Percentiles rank a stretch among this genome's conserved stretches.
Conservation (phyloP, 2,329 filamentous ascomycete genomes). For the Chaetomiaceae sp. region DNA sequence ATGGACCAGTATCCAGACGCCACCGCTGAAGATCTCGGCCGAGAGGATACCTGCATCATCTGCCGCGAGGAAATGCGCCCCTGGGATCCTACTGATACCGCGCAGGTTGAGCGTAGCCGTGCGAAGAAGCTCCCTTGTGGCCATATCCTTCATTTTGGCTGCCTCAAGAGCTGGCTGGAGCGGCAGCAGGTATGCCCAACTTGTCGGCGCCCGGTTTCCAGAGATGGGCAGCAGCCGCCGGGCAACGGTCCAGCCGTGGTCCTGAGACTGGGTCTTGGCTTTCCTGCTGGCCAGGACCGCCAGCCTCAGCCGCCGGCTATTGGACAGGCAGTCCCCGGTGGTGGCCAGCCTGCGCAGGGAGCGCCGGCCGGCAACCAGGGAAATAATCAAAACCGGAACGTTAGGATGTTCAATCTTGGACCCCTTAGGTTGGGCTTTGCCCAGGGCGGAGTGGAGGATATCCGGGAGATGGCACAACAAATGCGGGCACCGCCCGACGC, state of each 20-base stretch:
- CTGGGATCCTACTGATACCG: slow-evolving; percentile 61
- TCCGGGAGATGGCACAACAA: slow-evolving; percentile 63
- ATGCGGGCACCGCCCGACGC: slow-evolving; percentile 46
- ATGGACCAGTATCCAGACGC: slow-evolving; percentile 96
- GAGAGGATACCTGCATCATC: slow-evolving; percentile 95
- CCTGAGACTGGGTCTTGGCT: slow-evolving; percentile 32
- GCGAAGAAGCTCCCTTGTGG: slow-evolving; percentile 97
- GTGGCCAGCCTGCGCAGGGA: slow-evolving; percentile 30
- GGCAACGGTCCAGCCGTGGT: slow-evolving; percentile 36
- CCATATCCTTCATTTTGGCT: slow-evolving; percentile 90
- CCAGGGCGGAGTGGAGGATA: slow-evolving; percentile 59
- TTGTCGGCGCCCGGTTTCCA: slow-evolving; percentile 78
- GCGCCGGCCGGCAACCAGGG: slow-evolving; percentile 25
- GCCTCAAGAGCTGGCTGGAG: slow-evolving; percentile 94
- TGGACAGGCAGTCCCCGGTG: slow-evolving; percentile 25
- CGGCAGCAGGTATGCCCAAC: slow-evolving; percentile 96
- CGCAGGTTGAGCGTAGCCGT: slow-evolving; percentile 75
- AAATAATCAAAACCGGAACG: slow-evolving; percentile 34
- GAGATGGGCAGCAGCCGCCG: slow-evolving; percentile 41
- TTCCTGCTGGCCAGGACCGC: slow-evolving; percentile 34
- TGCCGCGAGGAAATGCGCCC: slow-evolving; percentile 93
- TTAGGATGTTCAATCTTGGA: slow-evolving; percentile 50
- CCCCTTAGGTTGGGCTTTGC: slow-evolving; percentile 73
- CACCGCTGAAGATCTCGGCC: slow-evolving; percentile 74
- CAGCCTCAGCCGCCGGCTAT: slow-evolving; percentile 29